Percentiles rank a stretch among this genome's conserved stretches.
Conservation (phyloP, 2,329 filamentous ascomycete genomes). For the Leptographium flavum region DNA sequence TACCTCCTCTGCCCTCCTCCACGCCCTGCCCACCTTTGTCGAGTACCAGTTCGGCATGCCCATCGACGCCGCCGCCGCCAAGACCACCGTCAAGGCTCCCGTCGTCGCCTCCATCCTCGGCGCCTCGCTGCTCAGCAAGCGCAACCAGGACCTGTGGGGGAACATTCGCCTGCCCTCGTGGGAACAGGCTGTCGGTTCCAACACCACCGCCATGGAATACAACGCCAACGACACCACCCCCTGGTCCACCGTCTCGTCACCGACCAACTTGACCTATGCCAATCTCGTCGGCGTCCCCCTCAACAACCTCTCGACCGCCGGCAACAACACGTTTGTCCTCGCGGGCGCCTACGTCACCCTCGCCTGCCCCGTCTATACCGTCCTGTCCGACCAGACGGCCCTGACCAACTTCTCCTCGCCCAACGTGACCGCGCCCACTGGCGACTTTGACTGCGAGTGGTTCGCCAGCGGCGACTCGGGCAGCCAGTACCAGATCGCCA, state of each 20-base stretch:
- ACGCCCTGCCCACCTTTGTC: not conserved
- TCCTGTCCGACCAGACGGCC: not conserved
- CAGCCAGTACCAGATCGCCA: not conserved
- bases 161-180: slow-evolving; percentile 6
- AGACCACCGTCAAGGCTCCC: not conserved
- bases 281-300: slow-evolving; percentile 6
- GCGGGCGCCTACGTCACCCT: slow-evolving; percentile 4
- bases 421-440: not conserved
- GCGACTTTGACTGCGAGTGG: slow-evolving; percentile 3
- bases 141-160: slow-evolving; percentile 8
- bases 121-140: not conserved
- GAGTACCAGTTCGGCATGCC: slow-evolving; percentile 1
- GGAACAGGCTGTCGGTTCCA: not conserved
- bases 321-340: slow-evolving; percentile 1
- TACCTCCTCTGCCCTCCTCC: not conserved
- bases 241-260: not conserved
- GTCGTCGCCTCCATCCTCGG: slow-evolving; percentile 1
- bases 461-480: not conserved
- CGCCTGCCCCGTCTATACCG: slow-evolving; percentile 1
- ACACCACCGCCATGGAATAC: not conserved
- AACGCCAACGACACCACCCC: not conserved
- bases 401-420: slow-evolving; percentile 1
- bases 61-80: not conserved
- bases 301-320: not conserved
- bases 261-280: slow-evolving; percentile 3